Evolutionary conservation across 2,329 filamentous ascomycete species (phyloP).

Genomic region (Calcarisporium arbuscula): DNA sequence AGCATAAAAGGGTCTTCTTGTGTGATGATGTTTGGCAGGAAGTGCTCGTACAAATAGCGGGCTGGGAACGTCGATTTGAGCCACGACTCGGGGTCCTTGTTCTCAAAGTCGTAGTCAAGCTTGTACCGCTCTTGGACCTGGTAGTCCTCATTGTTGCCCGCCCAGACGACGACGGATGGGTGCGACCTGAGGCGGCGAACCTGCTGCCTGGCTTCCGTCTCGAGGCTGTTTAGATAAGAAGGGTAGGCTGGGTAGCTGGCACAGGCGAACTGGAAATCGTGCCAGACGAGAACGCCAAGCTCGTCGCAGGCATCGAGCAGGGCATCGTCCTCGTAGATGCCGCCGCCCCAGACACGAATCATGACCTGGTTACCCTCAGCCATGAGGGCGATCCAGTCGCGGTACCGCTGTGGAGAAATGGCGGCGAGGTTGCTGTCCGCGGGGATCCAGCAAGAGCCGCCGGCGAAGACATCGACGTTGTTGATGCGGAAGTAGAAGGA

Average conservation of each 20-base stretch:
- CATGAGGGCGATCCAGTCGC: conserved; percentile 46
- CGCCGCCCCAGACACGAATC: conserved; percentile 21
- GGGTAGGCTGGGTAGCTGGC: conserved; percentile 59
- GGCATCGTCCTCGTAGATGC: conserved; percentile 50
- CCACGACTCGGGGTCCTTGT: conserved; percentile 71
- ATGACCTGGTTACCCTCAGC: conserved; percentile 41
- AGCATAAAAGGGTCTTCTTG: conserved; percentile 58
- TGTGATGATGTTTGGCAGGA: conserved; percentile 59
- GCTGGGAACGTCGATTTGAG: conserved; percentile 71
- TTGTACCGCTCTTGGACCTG: conserved; percentile 64
- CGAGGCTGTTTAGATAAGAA: conserved; percentile 50
- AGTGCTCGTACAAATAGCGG: conserved; percentile 73
- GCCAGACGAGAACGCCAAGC: conserved; percentile 63
- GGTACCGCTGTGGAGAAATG: conserved; percentile 54
- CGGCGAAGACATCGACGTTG: conserved; percentile 64
- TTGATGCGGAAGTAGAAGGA: conserved; percentile 73
- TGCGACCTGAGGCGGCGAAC: conserved; percentile 52
- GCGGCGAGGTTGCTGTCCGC: conserved; percentile 70
- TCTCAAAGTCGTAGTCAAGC: conserved; percentile 64
- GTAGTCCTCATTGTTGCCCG: conserved; percentile 79
- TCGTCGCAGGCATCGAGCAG: conserved; percentile 66
- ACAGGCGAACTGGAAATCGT: conserved; percentile 67
- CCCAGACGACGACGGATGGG: conserved; percentile 67
- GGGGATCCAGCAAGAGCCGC: conserved; percentile 74
- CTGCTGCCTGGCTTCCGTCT: conserved; percentile 55